Evolutionary conservation across 495 filamentous ascomycete genomes (phyloP).

Genomic region (Xylaria cubensis): DNA sequence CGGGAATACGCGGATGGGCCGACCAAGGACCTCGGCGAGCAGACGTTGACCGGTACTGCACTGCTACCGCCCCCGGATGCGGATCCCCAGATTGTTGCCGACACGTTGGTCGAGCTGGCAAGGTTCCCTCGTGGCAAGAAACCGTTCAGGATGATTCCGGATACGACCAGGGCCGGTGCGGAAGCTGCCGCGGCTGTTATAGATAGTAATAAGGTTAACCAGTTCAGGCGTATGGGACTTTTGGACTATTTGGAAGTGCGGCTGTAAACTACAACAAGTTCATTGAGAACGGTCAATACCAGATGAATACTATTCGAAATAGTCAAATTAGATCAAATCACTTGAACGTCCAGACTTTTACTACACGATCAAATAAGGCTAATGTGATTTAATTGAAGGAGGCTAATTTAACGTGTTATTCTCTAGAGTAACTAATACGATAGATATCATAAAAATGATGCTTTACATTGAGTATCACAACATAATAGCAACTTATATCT

Average conservation of each 20-base stretch:
- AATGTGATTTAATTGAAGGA: neutral
- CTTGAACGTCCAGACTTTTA: neutral
- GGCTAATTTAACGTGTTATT: neutral
- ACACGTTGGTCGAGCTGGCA: conserved; percentile 27
- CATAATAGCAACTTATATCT: neutral
- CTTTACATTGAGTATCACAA: no score
- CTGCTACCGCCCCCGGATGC: conserved; percentile 24
- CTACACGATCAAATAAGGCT: neutral
- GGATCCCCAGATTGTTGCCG: conserved; percentile 28
- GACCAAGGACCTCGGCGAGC: conserved; percentile 25
- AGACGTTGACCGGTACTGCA: conserved; percentile 16
- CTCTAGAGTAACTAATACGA: neutral
- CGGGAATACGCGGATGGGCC: conserved; percentile 27
- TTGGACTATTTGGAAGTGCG: conserved; percentile 26
- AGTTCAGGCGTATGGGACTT: conserved; percentile 17
- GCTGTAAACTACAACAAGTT: neutral
- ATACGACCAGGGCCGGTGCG: conserved; percentile 22
- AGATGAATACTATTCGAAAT: neutral
- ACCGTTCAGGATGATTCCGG: conserved; percentile 27
- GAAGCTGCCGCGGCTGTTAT: conserved; percentile 20
- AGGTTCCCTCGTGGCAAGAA: conserved; percentile 29
- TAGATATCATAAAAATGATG: neutral
- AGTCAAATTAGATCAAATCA: neutral
- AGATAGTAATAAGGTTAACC: conserved; percentile 28
- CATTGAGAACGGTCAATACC: neutral